These are phyloP conservation scores for Paramecium bursaria DNA, from an alignment of 73 alveolate genomes.

Conservation along the genomic window DNA sequence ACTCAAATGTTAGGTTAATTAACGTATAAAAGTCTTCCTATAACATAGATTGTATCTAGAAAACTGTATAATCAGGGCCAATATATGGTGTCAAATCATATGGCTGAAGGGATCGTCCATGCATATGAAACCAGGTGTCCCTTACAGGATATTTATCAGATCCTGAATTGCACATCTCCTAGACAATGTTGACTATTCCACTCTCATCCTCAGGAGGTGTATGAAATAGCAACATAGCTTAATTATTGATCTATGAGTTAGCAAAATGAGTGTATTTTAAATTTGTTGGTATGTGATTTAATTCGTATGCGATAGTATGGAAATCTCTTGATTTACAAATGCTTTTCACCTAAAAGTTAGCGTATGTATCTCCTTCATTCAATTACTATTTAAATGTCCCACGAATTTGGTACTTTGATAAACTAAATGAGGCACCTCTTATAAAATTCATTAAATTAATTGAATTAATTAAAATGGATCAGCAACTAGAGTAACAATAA, in stretches of 20 bases:
- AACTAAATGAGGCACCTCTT: no score
- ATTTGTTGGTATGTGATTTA: background rate
- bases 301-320: background rate
- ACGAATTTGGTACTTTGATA: no score
- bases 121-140: conserved; percentile 14
- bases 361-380: background rate
- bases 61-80: background rate
- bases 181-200: background rate
- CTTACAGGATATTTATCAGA: conserved; percentile 8
- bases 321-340: background rate
- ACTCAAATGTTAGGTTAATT: background rate
- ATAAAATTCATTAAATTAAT: no score
- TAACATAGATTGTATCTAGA: background rate
- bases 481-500: no score
- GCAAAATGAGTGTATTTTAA: conserved; percentile 5
- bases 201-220: background rate
- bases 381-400: background rate
- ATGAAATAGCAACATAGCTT: background rate
- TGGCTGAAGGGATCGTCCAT: conserved; percentile 18
- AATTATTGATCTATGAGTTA: no score
- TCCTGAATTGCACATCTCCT: background rate
- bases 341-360: background rate
- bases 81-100: background rate
- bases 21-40: background rate
- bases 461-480: no score